These are phyloP conservation scores for Globisporangium lucens DNA, from an alignment of 352 stramenopile genomes.

Conservation along the genomic window DNA sequence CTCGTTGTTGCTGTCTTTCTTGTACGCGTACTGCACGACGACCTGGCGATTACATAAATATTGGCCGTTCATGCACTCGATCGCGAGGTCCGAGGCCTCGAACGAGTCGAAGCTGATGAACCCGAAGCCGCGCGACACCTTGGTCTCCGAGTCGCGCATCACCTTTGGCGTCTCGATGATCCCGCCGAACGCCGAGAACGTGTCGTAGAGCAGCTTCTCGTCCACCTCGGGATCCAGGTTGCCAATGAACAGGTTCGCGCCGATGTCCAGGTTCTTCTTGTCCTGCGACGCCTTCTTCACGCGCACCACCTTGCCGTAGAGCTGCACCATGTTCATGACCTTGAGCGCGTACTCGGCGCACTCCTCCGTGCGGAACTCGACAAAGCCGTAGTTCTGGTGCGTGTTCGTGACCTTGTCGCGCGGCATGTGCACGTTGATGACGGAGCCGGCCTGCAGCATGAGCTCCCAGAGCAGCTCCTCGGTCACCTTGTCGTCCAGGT, in stretches of 20 bases:
- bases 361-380: constrained; percentile 97
- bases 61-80: constrained; percentile 99
- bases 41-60: constrained; percentile 98
- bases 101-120: constrained; percentile 98
- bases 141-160: constrained; percentile 92
- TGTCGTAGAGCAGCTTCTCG: constrained; percentile 99
- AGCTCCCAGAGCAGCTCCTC: constrained; percentile 98
- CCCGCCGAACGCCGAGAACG: constrained; percentile 97
- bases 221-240: constrained; percentile 96
- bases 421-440: constrained; percentile 98
- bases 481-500: constrained; percentile 94
- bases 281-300: constrained; percentile 97
- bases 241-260: constrained; percentile 98
- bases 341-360: constrained; percentile 99
- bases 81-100: constrained; percentile 96
- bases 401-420: constrained; percentile 96
- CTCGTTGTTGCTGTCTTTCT: constrained; percentile 95
- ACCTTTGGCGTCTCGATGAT: constrained; percentile 96
- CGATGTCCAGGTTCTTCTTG: constrained; percentile 96
- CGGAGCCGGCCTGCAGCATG: constrained; percentile 92
- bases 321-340: constrained; percentile 99
- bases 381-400: constrained; percentile 98
- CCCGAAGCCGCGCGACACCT: constrained; percentile 93
- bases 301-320: constrained; percentile 95
- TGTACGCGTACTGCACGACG: constrained; percentile 98